phyloP scores from a whole-genome alignment of 768 basidiomycete genomes.

The Phylloporus sp. region DNA sequence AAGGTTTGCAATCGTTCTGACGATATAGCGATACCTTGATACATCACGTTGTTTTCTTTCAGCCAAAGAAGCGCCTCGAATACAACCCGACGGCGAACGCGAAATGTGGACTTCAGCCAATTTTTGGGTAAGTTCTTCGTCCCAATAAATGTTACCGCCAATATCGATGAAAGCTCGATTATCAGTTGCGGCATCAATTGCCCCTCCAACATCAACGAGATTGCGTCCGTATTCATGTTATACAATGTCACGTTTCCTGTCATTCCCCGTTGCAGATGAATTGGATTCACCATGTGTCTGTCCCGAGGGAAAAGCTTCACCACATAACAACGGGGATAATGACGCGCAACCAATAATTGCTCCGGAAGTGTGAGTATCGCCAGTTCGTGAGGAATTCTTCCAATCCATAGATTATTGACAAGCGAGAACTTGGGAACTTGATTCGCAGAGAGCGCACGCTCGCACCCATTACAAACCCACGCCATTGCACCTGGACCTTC shows the following conservation, averaged over 20 bases:
- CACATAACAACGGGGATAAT: neutral
- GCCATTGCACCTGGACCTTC: neutral
- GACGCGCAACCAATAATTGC: neutral
- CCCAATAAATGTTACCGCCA: constrained; percentile 33
- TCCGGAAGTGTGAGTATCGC: neutral
- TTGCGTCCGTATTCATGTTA: constrained; percentile 16
- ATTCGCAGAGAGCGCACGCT: neutral
- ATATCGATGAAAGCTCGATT: constrained; percentile 22
- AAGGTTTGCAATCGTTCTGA: constrained; percentile 15
- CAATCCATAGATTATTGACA: neutral
- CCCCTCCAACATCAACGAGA: constrained; percentile 17
- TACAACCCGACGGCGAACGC: constrained; percentile 19
- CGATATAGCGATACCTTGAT: constrained; percentile 24
- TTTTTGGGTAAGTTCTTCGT: constrained; percentile 11
- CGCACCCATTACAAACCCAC: neutral
- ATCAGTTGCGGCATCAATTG: constrained; percentile 24
- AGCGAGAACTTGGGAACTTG: neutral
- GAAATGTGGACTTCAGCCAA: constrained; percentile 21
- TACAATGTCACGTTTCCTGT: constrained; percentile 36
- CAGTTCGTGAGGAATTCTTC: neutral
- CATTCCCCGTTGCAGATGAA: constrained; percentile 21
- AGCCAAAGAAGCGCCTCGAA: constrained; percentile 31
- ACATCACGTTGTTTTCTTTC: constrained; percentile 29
- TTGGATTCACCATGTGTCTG: neutral
- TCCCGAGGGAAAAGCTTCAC: neutral